Percentiles rank a stretch among this genome's conserved stretches.
phyloP scores from a whole-genome alignment of 2,329 filamentous ascomycete genomes.

The Dactylonectria macrodidyma region DNA sequence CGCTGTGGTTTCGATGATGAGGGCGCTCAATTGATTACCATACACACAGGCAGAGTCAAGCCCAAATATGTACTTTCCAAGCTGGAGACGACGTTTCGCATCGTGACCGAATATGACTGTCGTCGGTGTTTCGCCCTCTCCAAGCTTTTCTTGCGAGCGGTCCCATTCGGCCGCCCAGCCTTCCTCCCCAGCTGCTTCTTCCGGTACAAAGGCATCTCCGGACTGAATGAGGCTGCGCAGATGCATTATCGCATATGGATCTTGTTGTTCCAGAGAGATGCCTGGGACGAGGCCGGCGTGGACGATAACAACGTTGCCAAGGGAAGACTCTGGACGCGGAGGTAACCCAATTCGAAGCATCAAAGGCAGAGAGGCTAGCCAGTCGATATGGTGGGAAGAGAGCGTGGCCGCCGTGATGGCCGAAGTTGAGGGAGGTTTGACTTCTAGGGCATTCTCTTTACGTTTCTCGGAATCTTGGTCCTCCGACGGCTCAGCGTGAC shows the following conservation, averaged over 20 bases:
- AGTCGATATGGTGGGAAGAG: conserved; percentile 26
- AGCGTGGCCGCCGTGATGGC: conserved; percentile 32
- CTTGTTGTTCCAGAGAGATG: conserved; percentile 75
- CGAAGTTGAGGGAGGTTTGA: neutral
- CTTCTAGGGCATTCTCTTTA: neutral
- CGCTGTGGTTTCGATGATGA: conserved; percentile 23
- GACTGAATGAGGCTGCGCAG: conserved; percentile 79
- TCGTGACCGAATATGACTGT: conserved; percentile 91
- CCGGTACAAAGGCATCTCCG: neutral
- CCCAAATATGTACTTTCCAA: conserved; percentile 79
- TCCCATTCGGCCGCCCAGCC: neutral
- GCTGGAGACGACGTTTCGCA: conserved; percentile 73
- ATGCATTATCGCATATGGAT: conserved; percentile 86
- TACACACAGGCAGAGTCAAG: conserved; percentile 85
- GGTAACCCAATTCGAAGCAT: conserved; percentile 35
- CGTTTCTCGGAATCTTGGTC: neutral
- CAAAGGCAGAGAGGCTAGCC: conserved; percentile 33
- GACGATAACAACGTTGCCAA: conserved; percentile 68
- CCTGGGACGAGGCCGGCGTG: conserved; percentile 87
- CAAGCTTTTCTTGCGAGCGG: neutral
- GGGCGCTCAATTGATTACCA: conserved; percentile 58
- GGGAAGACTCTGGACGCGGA: conserved; percentile 33
- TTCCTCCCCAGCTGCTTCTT: neutral
- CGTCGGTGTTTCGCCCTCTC: conserved; percentile 52
- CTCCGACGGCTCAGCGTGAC: neutral